A percentile compares a stretch with the other conserved stretches of the same genome.
Conservation (phyloP, 2,329 filamentous ascomycete genomes). For the Zopfia rhizophila region DNA sequence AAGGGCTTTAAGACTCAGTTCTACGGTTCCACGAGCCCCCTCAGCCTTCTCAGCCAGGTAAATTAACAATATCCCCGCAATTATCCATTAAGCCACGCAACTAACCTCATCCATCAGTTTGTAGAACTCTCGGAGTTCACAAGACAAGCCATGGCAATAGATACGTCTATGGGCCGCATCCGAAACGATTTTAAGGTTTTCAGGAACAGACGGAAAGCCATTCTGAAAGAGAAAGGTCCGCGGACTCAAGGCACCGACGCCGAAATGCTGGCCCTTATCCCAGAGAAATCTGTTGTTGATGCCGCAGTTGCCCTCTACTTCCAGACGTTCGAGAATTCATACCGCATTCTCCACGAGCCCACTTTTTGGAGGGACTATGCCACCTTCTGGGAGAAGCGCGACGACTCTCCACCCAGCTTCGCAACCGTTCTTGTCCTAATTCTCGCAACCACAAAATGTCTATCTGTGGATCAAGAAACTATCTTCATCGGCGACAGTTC, state of each 20-base stretch:
- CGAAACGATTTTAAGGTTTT: constrained; percentile 47
- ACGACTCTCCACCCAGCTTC: constrained; percentile 41
- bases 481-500: constrained; percentile 58
- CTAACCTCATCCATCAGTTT: constrained; percentile 38
- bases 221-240: constrained; percentile 32
- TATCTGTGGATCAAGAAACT: constrained; percentile 39
- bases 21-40: constrained; percentile 55
- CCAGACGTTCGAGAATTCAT: constrained; percentile 60
- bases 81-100: background rate
- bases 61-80: background rate
- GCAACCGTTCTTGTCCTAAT: constrained; percentile 55
- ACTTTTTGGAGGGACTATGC: constrained; percentile 64
- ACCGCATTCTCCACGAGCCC: constrained; percentile 65
- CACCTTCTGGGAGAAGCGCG: constrained; percentile 57
- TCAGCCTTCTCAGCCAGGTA: constrained; percentile 49
- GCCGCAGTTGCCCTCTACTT: constrained; percentile 60
- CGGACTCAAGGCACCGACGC: constrained; percentile 34
- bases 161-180: constrained; percentile 41
- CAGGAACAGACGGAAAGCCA: constrained; percentile 39
- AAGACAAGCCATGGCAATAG: constrained; percentile 38
- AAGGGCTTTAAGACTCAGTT: constrained; percentile 59
- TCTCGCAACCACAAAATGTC: constrained; percentile 50
- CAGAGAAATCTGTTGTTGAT: constrained; percentile 53
- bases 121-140: constrained; percentile 49
- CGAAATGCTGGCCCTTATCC: constrained; percentile 50